Conservation (phyloP, 1,284 basidiomycete species). For the Heliocybe sulcata region DNA sequence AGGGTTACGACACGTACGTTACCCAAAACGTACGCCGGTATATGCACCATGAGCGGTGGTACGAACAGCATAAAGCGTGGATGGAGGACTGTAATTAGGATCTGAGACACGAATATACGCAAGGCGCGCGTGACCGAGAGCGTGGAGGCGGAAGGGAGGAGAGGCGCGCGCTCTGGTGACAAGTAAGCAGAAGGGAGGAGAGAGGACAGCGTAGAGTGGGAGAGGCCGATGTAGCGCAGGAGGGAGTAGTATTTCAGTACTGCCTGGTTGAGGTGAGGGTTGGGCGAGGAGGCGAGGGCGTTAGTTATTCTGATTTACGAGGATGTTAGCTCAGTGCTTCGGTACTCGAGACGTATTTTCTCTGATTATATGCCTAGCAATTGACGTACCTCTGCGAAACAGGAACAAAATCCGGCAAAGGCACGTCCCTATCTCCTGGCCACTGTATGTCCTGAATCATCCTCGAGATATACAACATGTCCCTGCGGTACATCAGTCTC, state of each 20-base stretch:
- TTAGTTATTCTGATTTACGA: not conserved
- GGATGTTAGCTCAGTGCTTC: constrained; percentile 5
- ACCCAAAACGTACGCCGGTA: constrained; percentile 5
- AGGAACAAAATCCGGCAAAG: constrained; percentile 42
- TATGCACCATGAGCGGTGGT: not conserved
- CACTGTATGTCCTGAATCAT: constrained; percentile 59
- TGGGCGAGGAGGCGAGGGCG: constrained; percentile 4
- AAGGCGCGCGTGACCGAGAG: not conserved
- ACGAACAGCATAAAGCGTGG: not conserved
- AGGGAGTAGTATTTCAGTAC: constrained; percentile 56
- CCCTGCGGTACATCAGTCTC: constrained; percentile 30
- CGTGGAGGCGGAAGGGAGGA: constrained; percentile 4
- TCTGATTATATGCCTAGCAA: too few species aligned
- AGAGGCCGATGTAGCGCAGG: constrained; percentile 43
- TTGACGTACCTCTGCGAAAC: constrained; percentile 51
- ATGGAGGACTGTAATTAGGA: not conserved
- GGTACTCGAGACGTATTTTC: constrained; percentile 9
- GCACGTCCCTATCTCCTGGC: constrained; percentile 36
- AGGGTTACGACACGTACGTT: constrained; percentile 16
- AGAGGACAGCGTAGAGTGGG: constrained; percentile 39
- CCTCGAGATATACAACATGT: constrained; percentile 48
- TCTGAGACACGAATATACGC: not conserved
- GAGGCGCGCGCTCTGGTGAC: not conserved
- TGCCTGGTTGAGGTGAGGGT: constrained; percentile 22
- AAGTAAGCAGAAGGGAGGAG: constrained; percentile 2